phyloP scores from a whole-genome alignment of 2,329 filamentous ascomycete species.

The Colletotrichum melonis region DNA sequence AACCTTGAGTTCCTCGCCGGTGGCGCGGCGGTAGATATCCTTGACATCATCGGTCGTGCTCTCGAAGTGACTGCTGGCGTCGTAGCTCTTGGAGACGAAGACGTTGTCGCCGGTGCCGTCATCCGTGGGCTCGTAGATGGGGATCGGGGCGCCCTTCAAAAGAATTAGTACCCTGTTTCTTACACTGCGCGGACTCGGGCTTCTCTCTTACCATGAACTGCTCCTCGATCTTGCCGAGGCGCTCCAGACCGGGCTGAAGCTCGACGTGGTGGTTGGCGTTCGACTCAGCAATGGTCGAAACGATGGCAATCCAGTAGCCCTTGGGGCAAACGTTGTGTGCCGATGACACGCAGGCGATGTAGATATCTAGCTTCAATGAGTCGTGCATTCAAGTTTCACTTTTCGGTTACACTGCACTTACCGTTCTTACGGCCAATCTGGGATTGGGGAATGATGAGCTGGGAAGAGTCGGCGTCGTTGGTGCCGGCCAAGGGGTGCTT shows the following conservation, averaged over 20 bases:
- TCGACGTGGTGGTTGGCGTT: constrained; percentile 95
- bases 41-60: constrained; percentile 90
- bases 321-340: constrained; percentile 99
- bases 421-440: constrained; percentile 97
- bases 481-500: constrained; percentile 95
- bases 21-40: constrained; percentile 88
- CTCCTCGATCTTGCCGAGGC: constrained; percentile 94
- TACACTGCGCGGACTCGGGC: background rate
- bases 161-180: background rate
- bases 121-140: constrained; percentile 90
- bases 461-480: constrained; percentile 86
- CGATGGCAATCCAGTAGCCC: constrained; percentile 98
- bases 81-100: constrained; percentile 99
- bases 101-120: constrained; percentile 88
- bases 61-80: constrained; percentile 98
- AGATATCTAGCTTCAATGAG: constrained; percentile 76
- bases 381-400: background rate
- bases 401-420: constrained; percentile 52
- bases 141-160: constrained; percentile 81
- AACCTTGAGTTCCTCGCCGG: constrained; percentile 87
- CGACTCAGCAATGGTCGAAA: constrained; percentile 95
- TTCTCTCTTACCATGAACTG: constrained; percentile 81
- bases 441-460: constrained; percentile 97
- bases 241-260: constrained; percentile 90
- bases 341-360: constrained; percentile 94